These are phyloP conservation scores for Xylaria castorea DNA, from an alignment of 495 filamentous ascomycete genomes.

Conservation along the genomic window DNA sequence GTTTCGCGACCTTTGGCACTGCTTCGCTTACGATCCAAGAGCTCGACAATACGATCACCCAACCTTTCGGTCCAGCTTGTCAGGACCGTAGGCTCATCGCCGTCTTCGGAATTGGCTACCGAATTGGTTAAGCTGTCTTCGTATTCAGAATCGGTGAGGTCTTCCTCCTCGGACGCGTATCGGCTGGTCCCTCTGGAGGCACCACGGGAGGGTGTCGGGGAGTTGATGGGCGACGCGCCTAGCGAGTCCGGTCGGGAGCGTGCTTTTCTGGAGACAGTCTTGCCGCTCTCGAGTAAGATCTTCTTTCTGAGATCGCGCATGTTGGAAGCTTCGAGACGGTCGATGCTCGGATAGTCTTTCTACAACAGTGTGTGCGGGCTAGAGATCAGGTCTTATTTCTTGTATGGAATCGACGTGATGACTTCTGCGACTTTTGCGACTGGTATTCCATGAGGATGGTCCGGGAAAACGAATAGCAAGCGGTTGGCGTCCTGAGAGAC, in stretches of 20 bases:
- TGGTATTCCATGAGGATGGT: conserved; percentile 45
- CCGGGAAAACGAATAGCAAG: conserved; percentile 3
- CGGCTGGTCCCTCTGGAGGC: conserved; percentile 69
- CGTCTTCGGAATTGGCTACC: conserved; percentile 58
- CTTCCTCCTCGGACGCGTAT: conserved; percentile 81
- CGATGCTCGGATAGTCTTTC: conserved; percentile 14
- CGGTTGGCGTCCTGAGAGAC: neutral
- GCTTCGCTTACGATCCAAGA: conserved; percentile 85
- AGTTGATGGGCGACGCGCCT: conserved; percentile 56
- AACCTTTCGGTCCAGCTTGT: conserved; percentile 70
- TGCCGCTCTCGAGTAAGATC: conserved; percentile 79
- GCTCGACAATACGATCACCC: conserved; percentile 74
- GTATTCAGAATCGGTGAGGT: conserved; percentile 54
- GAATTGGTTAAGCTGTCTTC: conserved; percentile 55
- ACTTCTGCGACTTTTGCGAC: conserved; percentile 33
- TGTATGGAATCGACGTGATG: conserved; percentile 34
- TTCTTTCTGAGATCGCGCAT: conserved; percentile 86
- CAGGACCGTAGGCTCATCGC: conserved; percentile 52
- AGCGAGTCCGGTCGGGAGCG: conserved; percentile 72
- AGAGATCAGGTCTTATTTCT: conserved; percentile 41
- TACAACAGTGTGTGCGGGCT: neutral
- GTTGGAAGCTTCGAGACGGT: conserved; percentile 30
- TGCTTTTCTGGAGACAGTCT: conserved; percentile 92
- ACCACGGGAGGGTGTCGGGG: conserved; percentile 51
- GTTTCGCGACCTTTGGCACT: conserved; percentile 81